These are phyloP conservation scores for Calocybe gangraenosa DNA, from an alignment of 768 basidiomycete genomes.

Conservation along the genomic window DNA sequence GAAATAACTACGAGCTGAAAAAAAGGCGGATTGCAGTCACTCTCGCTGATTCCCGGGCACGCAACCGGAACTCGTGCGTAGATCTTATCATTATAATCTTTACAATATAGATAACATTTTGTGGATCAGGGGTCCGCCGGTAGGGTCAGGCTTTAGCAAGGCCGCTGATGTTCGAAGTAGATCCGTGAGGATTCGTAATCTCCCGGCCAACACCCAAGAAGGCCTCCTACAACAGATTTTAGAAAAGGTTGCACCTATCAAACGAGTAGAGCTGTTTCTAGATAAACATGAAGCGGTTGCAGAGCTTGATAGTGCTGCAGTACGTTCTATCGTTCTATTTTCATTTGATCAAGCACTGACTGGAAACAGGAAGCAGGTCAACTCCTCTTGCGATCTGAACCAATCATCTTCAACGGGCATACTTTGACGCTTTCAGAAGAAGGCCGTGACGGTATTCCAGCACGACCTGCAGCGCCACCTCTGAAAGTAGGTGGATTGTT, in stretches of 20 bases:
- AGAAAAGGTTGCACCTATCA: conserved; percentile 70
- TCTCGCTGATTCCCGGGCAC: conserved; percentile 69
- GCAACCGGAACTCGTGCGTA: conserved; percentile 48
- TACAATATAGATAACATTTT: not conserved
- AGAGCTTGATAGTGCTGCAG: conserved; percentile 63
- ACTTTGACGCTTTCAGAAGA: conserved; percentile 60
- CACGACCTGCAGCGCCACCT: conserved; percentile 27
- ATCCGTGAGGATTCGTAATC: conserved; percentile 69
- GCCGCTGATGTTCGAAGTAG: conserved; percentile 58
- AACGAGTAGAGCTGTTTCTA: conserved; percentile 71
- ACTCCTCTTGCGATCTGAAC: conserved; percentile 65
- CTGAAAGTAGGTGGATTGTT: conserved; percentile 49
- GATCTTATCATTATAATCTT: not conserved
- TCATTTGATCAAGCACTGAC: not conserved
- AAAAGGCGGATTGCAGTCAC: conserved; percentile 89
- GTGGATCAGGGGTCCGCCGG: conserved; percentile 29
- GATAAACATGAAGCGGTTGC: conserved; percentile 58
- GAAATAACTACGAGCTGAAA: conserved; percentile 87
- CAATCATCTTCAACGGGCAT: conserved; percentile 65
- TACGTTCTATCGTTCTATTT: conserved; percentile 26
- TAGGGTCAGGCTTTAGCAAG: conserved; percentile 56
- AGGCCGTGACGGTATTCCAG: conserved; percentile 27
- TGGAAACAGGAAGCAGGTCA: conserved; percentile 73
- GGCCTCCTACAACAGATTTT: conserved; percentile 87
- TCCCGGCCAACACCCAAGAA: conserved; percentile 80